A percentile compares a stretch with the other conserved stretches of the same genome.
phyloP scores from a whole-genome alignment of 139 green algal species.

The Micractinium sp. region DNA sequence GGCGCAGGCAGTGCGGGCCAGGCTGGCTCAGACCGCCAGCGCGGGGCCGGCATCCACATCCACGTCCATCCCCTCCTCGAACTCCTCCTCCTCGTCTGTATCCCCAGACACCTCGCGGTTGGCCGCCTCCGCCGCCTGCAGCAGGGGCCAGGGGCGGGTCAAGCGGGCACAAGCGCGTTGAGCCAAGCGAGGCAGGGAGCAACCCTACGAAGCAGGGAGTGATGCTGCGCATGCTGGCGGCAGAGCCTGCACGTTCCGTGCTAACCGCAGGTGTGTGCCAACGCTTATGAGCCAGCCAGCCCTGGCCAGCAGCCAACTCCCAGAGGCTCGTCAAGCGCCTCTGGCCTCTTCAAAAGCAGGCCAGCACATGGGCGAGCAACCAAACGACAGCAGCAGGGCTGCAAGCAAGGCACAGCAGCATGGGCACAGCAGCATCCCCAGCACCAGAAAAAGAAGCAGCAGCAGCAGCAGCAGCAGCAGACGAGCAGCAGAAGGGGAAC shows the following conservation, averaged over 20 bases:
- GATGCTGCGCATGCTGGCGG: no score
- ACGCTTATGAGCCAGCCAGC: no score
- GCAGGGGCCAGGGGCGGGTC: background rate
- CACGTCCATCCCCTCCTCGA: conserved; percentile 59
- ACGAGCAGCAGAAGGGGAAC: no score
- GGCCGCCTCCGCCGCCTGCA: conserved; percentile 27
- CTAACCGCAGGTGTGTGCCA: no score
- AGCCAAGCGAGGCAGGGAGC: no score
- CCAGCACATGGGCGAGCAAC: background rate
- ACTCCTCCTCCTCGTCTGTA: conserved; percentile 60
- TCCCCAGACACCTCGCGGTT: conserved; percentile 50
- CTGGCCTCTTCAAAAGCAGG: background rate
- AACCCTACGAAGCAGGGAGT: no score
- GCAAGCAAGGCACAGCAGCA: no score
- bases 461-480: background rate
- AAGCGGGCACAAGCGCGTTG: background rate
- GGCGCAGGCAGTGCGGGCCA: background rate
- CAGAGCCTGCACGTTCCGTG: no score
- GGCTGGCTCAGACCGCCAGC: conserved; percentile 17
- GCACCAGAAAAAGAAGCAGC: background rate
- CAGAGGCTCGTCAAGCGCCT: background rate
- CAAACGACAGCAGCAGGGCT: background rate
- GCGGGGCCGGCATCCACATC: conserved; percentile 47
- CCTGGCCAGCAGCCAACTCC: no score
- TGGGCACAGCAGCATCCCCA: background rate